Base-by-base conservation (phyloP, 2,329 filamentous ascomycete species). In the Tricladium varicosporioides region DNA sequence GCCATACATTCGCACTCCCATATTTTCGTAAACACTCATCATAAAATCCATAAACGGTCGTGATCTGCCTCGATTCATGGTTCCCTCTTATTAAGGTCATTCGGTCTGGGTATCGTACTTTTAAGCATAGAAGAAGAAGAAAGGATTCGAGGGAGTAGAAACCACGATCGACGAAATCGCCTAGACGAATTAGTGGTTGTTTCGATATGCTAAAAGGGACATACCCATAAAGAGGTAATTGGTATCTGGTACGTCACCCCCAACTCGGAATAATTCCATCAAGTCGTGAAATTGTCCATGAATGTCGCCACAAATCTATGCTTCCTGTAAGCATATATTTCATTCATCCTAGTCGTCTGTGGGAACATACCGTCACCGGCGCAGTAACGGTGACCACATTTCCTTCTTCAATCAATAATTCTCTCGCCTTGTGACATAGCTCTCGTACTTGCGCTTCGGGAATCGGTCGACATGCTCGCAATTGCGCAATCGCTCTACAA, bases 61-160 rank as follows among this genome's bases (percentile, higher is more conserved):
- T 97, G 64, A 97, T 97, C 73, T 97, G 93, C 58, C 93, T 86
- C 46, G 92, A 97, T 75, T 97, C 93, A 78, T 96, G 92, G 72
- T 96, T 96, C 63, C 93, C 93, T 62, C 93, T 84, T 69, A 97
- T 96, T 44, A 97, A 82, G 3, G 94, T 97, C 78, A 97, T 97
- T 65, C 94, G 91, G 74, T 97, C 92, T 53, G 93, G 94, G 71
- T 97, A 97, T 72, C 93, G 89, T 60, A 97, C 93, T 81, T 97
- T 97, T 67, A 97, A 85, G 71, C 92, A 96, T 53, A 99, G 84
- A 10, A 99, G 86, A 54, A 99, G 89, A 60, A 97, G 86, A 71
- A 99, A 97, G 4, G 92, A 94, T 76, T 99, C 93, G 66, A 99
- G 86, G 1, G 91, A 96, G 78, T 97, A 99, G 80, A 97, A 99